Conservation (phyloP, 768 basidiomycete species). For the Saitozyma podzolica region DNA sequence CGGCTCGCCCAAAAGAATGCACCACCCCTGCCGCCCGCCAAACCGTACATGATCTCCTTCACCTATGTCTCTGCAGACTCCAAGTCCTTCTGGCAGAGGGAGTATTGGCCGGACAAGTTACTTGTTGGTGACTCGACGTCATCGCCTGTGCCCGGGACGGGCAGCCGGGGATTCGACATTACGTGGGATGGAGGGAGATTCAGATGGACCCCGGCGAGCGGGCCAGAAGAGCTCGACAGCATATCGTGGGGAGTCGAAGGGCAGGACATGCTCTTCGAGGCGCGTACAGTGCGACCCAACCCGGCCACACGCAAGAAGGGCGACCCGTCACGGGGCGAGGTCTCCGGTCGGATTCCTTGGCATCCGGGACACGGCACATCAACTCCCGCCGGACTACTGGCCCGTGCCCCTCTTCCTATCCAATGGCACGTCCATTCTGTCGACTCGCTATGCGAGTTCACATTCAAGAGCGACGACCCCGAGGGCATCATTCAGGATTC, state of each 20-base stretch:
- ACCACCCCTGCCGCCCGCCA: not conserved
- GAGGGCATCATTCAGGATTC: not conserved
- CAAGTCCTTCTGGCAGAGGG: conserved; percentile 15
- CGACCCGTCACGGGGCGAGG: not conserved
- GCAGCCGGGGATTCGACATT: conserved; percentile 13
- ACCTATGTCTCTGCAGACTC: conserved; percentile 22
- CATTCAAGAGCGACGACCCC: conserved; percentile 7
- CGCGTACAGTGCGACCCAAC: no score
- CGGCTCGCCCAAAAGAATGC: conserved; percentile 1
- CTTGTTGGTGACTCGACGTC: conserved; percentile 2
- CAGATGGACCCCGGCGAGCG: conserved; percentile 7
- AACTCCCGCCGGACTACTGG: conserved; percentile 32
- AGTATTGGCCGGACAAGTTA: conserved; percentile 22
- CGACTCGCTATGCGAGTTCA: conserved; percentile 18
- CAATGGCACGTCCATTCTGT: conserved; percentile 43
- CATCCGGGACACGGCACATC: conserved; percentile 16
- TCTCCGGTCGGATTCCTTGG: conserved; percentile 22
- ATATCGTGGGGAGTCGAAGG: conserved; percentile 17
- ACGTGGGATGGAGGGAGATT: conserved; percentile 29
- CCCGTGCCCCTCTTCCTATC: conserved; percentile 30
- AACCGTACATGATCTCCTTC: conserved; percentile 28
- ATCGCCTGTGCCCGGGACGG: not conserved
- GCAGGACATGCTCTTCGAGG: conserved; percentile 11
- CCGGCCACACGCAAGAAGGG: no score
- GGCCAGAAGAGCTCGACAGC: conserved; percentile 4